Evolutionary conservation across 202 grass and related monocot species (phyloP), one percentile per base, ranked within the genome.

Genomic region (Carex sylvatica): DNA sequence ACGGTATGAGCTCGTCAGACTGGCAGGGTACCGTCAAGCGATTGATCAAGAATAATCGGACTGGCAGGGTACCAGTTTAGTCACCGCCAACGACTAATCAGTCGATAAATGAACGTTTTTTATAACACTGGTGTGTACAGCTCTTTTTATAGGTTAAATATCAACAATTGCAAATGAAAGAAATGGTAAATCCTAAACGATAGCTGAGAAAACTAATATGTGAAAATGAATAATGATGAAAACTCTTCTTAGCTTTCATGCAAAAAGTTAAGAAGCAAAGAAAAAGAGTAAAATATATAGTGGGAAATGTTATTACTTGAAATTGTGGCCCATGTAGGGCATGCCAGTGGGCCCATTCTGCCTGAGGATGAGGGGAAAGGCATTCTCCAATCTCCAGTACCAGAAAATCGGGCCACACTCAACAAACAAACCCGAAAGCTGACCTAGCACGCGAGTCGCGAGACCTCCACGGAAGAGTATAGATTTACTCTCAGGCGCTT

Each of bases 321-420:
- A 93, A 44, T 90, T 58, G 28, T 80, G 89, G 55, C 90, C 90
- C 64, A 88, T 56, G 20, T 85, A 86, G 10, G 66, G 84, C 9
- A 28, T 70, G 18, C 53, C 33, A 9, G 53, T 9, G 3, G 78
- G 28, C 22, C 71, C 84, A 16, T 65, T 84, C 18, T 60, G 87
- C 6, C 51, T 70, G 58, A 40, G 36, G 36, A 5, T 6, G 6
- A 92, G 80, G 5, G 96, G 78, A 79, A 95, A 86, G 33, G 92
- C 87, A 55, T 88, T 92, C 80, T 86, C 79, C n/a, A n/a, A n/a
- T n/a, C 35, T 31, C 80, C 35, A 93, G 69, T 61, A 83, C 42
- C 58, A 98, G 78, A 0, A 79, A 78, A 64, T 95, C 88, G 15
- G 89, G 92, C 96, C 96, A 95, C 20, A 88, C 91, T 54, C 91